Evolutionary conservation across 306 rosid species (phyloP), one percentile per base, ranked within the genome.

Genomic region (Prunus campanulata): DNA sequence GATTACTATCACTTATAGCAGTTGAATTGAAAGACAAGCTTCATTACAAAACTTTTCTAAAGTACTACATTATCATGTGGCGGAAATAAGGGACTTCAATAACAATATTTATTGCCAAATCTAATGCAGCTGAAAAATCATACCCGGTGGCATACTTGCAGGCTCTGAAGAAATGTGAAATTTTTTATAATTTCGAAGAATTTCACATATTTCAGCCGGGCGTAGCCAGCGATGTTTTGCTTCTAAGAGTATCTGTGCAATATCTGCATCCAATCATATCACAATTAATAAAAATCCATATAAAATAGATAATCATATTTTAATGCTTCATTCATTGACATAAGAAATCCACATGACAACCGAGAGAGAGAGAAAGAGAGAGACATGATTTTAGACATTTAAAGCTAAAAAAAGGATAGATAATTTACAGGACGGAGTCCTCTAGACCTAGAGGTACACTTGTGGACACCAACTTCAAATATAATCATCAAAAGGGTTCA

Each of bases 201-300:
- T 89, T 88, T 83, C 91, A 65, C 97, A 93, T 72, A 93, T 89
- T 80, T 93, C 97, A 71, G 90, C 93, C 32, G 97, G 97, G 42
- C 97, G 98, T 27, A 93, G 81, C 98, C 98, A 93, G 83, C 98
- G 90, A 75, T 87, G 82, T 30, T 91, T 91, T 48, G 97, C 98
- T 83, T 93, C 96, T n/a, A 69, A 11, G 35, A 85, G 79, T 71
- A 89, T 87, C 67, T 88, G 93, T 66, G 79, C 70, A 75, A 91
- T 84, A 86, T 83, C 97, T 93, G 90, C 79, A 77, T 68, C 68
- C 74, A 81, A 82, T 49, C 46, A 72, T 13, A 86, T 67, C 3
- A 79, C n/a, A 59, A 24, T 50, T 56, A 88, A 70, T 47, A 66
- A 52, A 62, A 2, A 74, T 70, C 24, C 66, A 60, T 32, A 72